A percentile compares a stretch with the other conserved stretches of the same genome.
Evolutionary conservation across 2,329 filamentous ascomycete species (phyloP).

Genomic region (Camptophora hylomeconis): DNA sequence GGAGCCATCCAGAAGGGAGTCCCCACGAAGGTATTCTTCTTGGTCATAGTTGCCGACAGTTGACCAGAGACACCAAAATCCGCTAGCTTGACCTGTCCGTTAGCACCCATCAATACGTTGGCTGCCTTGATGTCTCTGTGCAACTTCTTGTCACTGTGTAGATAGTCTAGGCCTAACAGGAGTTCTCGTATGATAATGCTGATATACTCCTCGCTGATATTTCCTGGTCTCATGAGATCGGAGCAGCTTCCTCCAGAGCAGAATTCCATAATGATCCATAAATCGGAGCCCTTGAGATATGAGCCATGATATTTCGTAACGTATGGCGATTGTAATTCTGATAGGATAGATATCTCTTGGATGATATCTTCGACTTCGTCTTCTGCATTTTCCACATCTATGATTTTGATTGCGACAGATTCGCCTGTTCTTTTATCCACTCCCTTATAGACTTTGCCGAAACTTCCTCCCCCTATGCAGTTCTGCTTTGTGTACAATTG

Average conservation of each 20-base stretch:
- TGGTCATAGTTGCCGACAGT: constrained; percentile 94
- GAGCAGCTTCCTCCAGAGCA: constrained; percentile 94
- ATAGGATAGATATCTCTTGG: constrained; percentile 94
- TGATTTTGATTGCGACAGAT: constrained; percentile 94
- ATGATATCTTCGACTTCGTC: constrained; percentile 99
- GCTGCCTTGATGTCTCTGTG: constrained; percentile 96
- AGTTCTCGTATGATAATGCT: constrained; percentile 88
- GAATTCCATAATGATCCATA: constrained; percentile 99
- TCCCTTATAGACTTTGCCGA: constrained; percentile 97
- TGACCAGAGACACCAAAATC: constrained; percentile 97
- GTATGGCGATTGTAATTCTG: constrained; percentile 87
- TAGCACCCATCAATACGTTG: constrained; percentile 78
- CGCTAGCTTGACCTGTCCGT: constrained; percentile 90
- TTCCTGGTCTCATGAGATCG: constrained; percentile 86
- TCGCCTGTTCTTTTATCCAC: constrained; percentile 89
- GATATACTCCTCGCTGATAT: constrained; percentile 89
- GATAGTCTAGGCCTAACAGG: constrained; percentile 77
- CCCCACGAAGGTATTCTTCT: constrained; percentile 98
- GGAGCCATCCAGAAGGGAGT: constrained; percentile 99
- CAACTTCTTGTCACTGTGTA: constrained; percentile 90
- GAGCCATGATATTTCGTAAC: constrained; percentile 98
- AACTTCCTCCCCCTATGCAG: constrained; percentile 90
- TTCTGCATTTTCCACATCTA: constrained; percentile 97
- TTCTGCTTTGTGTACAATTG: constrained; percentile 86
- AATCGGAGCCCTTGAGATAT: constrained; percentile 84